phyloP scores from a whole-genome alignment of 768 basidiomycete species.

The Lentinula guzmanii region DNA sequence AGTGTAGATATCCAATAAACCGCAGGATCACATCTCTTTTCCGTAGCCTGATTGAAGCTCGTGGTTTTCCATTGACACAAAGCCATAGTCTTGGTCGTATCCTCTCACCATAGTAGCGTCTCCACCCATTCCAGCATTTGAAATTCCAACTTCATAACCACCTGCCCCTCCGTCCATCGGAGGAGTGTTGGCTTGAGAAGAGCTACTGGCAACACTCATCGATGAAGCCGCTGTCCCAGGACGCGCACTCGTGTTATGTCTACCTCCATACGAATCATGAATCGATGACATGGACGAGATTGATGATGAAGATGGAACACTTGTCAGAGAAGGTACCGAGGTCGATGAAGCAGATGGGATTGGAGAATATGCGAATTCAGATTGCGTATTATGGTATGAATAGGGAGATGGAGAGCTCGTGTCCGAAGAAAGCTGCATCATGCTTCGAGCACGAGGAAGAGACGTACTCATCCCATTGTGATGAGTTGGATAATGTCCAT shows the following conservation, averaged over 20 bases:
- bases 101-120: slow-evolving; percentile 4
- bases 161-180: slow-evolving; percentile 63
- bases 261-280: slow-evolving; percentile 16
- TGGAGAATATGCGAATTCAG: slow-evolving; percentile 80
- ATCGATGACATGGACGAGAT: slow-evolving; percentile 34
- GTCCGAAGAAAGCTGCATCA: slow-evolving; percentile 75
- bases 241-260: slow-evolving; percentile 37
- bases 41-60: slow-evolving; percentile 19
- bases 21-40: slow-evolving; percentile 1
- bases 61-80: slow-evolving; percentile 77
- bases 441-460: slow-evolving; percentile 74
- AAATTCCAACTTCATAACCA: slow-evolving; percentile 28
- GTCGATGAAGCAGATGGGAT: slow-evolving; percentile 25
- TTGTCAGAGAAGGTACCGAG: slow-evolving; percentile 4
- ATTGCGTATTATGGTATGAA: slow-evolving; percentile 55
- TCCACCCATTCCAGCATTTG: background rate
- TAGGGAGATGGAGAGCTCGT: slow-evolving; percentile 41
- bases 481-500: slow-evolving; percentile 33
- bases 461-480: slow-evolving; percentile 5
- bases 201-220: slow-evolving; percentile 70
- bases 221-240: slow-evolving; percentile 77
- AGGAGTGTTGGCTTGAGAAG: slow-evolving; percentile 78
- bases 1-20: background rate
- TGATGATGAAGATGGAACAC: slow-evolving; percentile 5
- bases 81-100: slow-evolving; percentile 67